Base-by-base conservation (phyloP, 345 rosid genomes). In the Trapa incisa region DNA sequence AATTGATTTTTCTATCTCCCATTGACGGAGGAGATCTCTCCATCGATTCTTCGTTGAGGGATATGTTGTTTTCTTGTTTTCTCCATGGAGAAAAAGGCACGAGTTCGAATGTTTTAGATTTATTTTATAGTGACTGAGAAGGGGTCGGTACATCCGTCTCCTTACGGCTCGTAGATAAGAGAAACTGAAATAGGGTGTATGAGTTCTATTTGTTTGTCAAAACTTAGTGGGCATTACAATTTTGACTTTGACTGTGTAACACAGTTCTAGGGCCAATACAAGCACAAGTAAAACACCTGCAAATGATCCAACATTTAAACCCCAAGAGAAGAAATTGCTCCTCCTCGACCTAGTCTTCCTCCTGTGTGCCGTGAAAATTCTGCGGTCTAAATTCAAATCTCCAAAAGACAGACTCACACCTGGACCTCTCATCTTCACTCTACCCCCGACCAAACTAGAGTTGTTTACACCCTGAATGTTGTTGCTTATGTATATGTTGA, bases 401-500 rank as follows among this genome's bases (percentile, higher is more conserved):
- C 68, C 66, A 0, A 75, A 65, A 5, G 36, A 65, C 10, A 79
- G 22, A 17, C 63, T 42, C 67, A 82, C 78, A 2, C 85, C 82
- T 1, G 82, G 80, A 70, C 76, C 75, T n/a, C 71, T 67, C 83
- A 82, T 76, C 60, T 38, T 71, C 37, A 80, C 71, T 36, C 71
- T 68, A 32, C 86, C 80, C 12, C 67, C 85, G 11, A 77, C 48
- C 72, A 85, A 41, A 47, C 77, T 57, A 41, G 86, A 85, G 61
- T 79, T 82, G 75, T 72, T 80, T 10, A 65, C 79, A 14, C 86
- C 89, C 58, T 80, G 83, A 47, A 79, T 15, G 50, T 85, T 85
- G 75, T 65, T 85, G 79, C 81, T 85, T 47, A 80, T 37, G 67
- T 77, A 71, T 17, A 85, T 82, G 81, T 82, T 82, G 53, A 85